Evolutionary conservation across 805 yeast genomes (phyloP).

Genomic region (Saturnispora saitoi): DNA sequence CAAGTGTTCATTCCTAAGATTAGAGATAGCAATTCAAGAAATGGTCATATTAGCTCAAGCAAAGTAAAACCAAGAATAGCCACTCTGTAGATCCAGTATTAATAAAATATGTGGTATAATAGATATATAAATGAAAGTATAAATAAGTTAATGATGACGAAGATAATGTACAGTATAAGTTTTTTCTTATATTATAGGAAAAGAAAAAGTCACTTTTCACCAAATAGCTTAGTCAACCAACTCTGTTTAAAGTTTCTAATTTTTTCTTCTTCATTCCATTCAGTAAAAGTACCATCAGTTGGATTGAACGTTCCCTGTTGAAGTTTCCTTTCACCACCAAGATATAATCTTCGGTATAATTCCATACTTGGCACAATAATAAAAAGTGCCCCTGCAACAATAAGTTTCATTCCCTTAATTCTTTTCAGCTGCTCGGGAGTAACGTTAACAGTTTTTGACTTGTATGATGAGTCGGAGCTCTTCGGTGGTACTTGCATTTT

Average conservation of each 20-base stretch:
- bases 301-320: slow-evolving; percentile 39
- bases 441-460: slow-evolving; percentile 10
- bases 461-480: slow-evolving; percentile 4
- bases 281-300: slow-evolving; percentile 36
- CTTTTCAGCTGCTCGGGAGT: slow-evolving; percentile 20
- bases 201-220: slow-evolving; percentile 28
- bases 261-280: slow-evolving; percentile 36
- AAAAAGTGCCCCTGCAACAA: slow-evolving; percentile 25
- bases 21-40: slow-evolving; percentile 8
- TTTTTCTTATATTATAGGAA: not conserved
- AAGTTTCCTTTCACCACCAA: slow-evolving; percentile 34
- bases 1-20: not conserved
- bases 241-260: slow-evolving; percentile 29
- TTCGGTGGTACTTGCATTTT: slow-evolving; percentile 5
- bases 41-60: not conserved
- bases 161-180: not conserved
- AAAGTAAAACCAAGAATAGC: slow-evolving; percentile 1
- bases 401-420: slow-evolving; percentile 25
- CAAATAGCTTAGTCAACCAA: slow-evolving; percentile 36
- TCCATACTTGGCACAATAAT: slow-evolving; percentile 25
- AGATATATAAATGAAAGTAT: not conserved
- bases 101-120: not conserved
- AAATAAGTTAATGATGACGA: not conserved
- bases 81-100: slow-evolving; percentile 1
- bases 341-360: slow-evolving; percentile 27